Conservation (phyloP, 1,284 basidiomycete genomes). For the Dichomitus squalens region DNA sequence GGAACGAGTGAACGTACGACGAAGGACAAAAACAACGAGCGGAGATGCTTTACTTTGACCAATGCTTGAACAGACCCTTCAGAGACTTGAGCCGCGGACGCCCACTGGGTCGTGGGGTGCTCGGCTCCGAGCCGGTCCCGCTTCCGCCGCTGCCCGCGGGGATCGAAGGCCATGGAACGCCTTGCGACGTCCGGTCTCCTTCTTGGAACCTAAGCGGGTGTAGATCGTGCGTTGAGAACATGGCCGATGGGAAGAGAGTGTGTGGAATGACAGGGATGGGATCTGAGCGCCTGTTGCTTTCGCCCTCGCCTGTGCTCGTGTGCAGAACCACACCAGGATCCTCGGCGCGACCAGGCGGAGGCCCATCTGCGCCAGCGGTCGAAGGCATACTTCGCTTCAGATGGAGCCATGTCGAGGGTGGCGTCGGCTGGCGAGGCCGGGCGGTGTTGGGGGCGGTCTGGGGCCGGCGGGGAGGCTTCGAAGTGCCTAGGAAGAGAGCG, state of each 20-base stretch:
- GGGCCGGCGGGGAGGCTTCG: constrained; percentile 4
- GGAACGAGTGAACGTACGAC: too few relatives aligned
- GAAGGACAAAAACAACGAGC: too few relatives aligned
- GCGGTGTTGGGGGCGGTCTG: constrained; percentile 7
- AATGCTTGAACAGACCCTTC: constrained; percentile 24
- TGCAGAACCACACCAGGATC: not conserved
- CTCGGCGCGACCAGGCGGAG: not conserved
- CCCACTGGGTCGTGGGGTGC: constrained; percentile 11
- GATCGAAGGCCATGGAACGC: constrained; percentile 3
- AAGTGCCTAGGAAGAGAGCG: constrained; percentile 3
- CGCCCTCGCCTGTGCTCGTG: not conserved
- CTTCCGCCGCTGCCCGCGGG: not conserved
- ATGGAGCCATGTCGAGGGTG: not conserved
- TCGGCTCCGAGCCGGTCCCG: constrained; percentile 18
- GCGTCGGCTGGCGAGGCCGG: not conserved
- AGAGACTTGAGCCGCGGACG: constrained; percentile 21
- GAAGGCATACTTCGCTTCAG: not conserved
- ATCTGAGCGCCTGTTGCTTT: constrained; percentile 10
- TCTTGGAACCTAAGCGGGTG: not conserved
- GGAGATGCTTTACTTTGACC: constrained; percentile 13
- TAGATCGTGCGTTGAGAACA: not conserved
- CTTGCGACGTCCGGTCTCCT: not conserved
- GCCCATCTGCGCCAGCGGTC: not conserved
- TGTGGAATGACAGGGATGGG: constrained; percentile 11
- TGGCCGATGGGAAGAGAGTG: not conserved